These are phyloP conservation scores for Syncephalastrum racemosum DNA, from an alignment of 371 early-diverging fungal genomes.

Conservation along the genomic window DNA sequence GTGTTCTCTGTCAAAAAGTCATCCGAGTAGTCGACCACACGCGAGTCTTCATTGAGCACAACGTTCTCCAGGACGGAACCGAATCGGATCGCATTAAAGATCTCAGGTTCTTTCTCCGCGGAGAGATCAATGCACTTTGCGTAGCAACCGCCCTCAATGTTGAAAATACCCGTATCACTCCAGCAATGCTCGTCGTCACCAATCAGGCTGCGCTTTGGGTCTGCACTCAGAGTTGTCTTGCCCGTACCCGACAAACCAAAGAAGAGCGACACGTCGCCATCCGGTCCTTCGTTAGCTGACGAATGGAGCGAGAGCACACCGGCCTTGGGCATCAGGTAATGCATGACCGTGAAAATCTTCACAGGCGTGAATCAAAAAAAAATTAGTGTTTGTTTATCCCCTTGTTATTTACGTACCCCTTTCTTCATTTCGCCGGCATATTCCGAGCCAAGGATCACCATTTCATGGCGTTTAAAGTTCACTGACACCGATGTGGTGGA, in stretches of 20 bases:
- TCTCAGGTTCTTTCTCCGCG: slow-evolving; percentile 97
- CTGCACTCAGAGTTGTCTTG: slow-evolving; percentile 97
- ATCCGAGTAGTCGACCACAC: slow-evolving; percentile 88
- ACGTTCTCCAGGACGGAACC: slow-evolving; percentile 97
- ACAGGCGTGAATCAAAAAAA: neutral
- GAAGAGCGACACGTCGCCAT: slow-evolving; percentile 95
- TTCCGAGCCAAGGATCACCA: slow-evolving; percentile 95
- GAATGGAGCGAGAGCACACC: slow-evolving; percentile 97
- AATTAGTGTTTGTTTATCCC: slow-evolving; percentile 1
- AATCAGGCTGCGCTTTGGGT: slow-evolving; percentile 90
- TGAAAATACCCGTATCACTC: slow-evolving; percentile 95
- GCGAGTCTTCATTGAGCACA: slow-evolving; percentile 77
- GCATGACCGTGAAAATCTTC: slow-evolving; percentile 95
- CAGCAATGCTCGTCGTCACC: slow-evolving; percentile 99
- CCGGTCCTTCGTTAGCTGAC: slow-evolving; percentile 91
- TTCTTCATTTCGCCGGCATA: slow-evolving; percentile 99
- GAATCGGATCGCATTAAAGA: slow-evolving; percentile 93
- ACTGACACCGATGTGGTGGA: slow-evolving; percentile 90
- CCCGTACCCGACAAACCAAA: slow-evolving; percentile 98
- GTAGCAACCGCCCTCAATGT: slow-evolving; percentile 98
- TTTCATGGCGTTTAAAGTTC: slow-evolving; percentile 81
- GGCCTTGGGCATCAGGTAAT: slow-evolving; percentile 97
- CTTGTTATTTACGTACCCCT: slow-evolving; percentile 61
- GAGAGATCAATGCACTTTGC: slow-evolving; percentile 96
- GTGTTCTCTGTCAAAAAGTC: slow-evolving; percentile 93